phyloP scores from a whole-genome alignment of 257 asterid species.

The Solanum etuberosum region DNA sequence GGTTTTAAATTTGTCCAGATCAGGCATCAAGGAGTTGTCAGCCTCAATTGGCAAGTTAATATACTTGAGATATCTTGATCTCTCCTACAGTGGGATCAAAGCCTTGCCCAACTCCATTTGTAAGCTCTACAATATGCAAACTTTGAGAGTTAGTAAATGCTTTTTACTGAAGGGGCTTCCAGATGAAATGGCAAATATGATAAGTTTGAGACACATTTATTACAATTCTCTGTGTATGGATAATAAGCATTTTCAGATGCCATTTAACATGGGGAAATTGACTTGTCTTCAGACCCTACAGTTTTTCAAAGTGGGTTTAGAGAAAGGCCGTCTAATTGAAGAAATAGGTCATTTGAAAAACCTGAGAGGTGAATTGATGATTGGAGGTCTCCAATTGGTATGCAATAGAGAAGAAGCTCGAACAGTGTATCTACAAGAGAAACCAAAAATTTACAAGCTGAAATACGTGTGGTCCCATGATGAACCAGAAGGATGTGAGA shows the following conservation, averaged over 20 bases:
- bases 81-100: background rate
- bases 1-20: background rate
- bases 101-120: constrained; percentile 4
- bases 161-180: background rate
- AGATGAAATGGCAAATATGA: background rate
- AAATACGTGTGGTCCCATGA: background rate
- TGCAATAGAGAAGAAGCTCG: background rate
- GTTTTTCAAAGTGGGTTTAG: background rate
- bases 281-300: background rate
- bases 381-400: background rate
- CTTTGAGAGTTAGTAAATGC: background rate
- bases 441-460: background rate
- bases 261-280: background rate
- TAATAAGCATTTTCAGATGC: background rate
- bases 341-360: background rate
- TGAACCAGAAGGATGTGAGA: background rate
- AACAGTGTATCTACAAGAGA: background rate
- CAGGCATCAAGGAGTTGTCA: background rate
- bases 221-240: no score
- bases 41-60: background rate
- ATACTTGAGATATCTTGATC: constrained; percentile 9
- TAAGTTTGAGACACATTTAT: background rate
- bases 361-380: background rate
- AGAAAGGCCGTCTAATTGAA: background rate
- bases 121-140: background rate